Evolutionary conservation across 805 yeast genomes (phyloP), one percentile per base, ranked within the genome.

Genomic region (baker's yeast (Saccharomyces cerevisiae)): DNA sequence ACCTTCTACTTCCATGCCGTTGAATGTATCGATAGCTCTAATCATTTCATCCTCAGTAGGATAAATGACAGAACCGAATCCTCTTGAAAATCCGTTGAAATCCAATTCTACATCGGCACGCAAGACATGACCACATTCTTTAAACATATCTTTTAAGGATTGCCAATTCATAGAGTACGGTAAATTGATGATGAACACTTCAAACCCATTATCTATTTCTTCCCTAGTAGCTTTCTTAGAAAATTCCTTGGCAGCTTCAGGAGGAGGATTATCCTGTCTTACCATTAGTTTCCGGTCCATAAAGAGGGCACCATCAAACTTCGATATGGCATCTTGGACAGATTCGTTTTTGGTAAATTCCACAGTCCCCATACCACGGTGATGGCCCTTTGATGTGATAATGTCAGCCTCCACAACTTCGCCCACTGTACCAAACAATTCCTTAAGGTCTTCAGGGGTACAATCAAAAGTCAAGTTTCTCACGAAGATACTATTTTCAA

Each of bases 301-400:
- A 60, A 83, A 79, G 47, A 74, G 76, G 26, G 82, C 76, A 66
- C 86, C 83, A 70, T 87, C 85, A 63, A 78, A 84, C 61, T 80
- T 76, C 52, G 76, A 71, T 63, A 90, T 87, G 21, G 96, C 96
- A 26, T 73, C 76, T 49, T 75, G 76, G 6, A 88, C 96, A 51
- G 82, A 84, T 17, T 79, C 84, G 55, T 76, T 76, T 53, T 74
- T 73, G n/a, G 81, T 73, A 63, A 84, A 90, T 69, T 89, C 96
- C 48, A 90, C 96, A 26, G 96, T 87, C 28, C 90, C 91, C 91
- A 85, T 85, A 58, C 95, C 95, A 71, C 91, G 77, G 65, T 89
- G 84, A 63, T 85, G 84, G 55, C 94, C 92, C 60, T 84, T 80
- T 55, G 79, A 77, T 2, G 84, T 82, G 46, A 89, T 84, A 53